phyloP scores from a whole-genome alignment of 306 rosid species.

The Cajanus cajan region DNA sequence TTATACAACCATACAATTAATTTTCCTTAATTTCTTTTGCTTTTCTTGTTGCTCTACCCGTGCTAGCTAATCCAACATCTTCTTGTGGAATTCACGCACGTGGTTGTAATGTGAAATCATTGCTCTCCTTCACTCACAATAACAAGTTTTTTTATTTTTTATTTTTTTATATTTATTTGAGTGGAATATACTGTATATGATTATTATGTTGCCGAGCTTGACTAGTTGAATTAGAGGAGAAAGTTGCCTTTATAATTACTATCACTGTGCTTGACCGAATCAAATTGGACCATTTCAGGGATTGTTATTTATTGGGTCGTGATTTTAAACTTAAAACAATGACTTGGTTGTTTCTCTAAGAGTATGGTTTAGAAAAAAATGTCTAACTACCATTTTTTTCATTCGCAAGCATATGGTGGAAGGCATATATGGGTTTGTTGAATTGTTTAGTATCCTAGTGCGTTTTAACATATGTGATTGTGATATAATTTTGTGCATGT shows the following conservation, averaged over 20 bases:
- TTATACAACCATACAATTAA: background rate
- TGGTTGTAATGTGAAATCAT: background rate
- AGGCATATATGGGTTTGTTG: background rate
- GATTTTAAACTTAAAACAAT: background rate
- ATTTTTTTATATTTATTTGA: too few species aligned
- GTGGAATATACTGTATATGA: too few species aligned
- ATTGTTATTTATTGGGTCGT: background rate
- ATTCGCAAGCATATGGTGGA: background rate
- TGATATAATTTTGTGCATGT: background rate
- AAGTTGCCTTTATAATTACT: background rate
- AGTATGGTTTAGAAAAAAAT: background rate
- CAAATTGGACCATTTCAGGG: conserved; percentile 20
- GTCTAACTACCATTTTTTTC: background rate
- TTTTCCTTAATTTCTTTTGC: too few species aligned
- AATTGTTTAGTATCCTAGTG: background rate
- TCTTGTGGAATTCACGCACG: background rate
- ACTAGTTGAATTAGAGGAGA: background rate
- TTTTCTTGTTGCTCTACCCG: background rate
- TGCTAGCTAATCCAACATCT: too few species aligned
- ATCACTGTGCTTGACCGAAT: conserved; percentile 6
- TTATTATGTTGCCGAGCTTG: background rate
- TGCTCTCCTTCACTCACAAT: background rate
- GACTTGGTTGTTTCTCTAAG: background rate
- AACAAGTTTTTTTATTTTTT: too few species aligned
- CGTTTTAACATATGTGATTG: background rate